Evolutionary conservation across 2,329 filamentous ascomycete species (phyloP), one percentile per base, ranked within the genome.

Genomic region (Plenodomus biglobosus): DNA sequence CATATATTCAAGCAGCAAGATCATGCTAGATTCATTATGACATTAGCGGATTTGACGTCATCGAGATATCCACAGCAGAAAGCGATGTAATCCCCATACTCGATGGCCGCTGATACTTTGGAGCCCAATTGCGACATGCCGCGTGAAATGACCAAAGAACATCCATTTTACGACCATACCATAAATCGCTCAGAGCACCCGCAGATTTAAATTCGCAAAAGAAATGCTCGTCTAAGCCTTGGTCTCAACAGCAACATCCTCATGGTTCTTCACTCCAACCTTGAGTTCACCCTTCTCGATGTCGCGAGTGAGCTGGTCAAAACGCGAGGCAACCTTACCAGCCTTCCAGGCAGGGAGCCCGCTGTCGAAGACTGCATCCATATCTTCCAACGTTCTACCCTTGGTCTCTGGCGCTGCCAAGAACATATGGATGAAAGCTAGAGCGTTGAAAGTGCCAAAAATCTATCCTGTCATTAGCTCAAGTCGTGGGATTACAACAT

Each of bases 341-440:
- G 57, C 48, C 56, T 66, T 68, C 71, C 70, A 73, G 2, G 71
- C 63, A 35, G 66, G 66, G 15, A 64, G 58, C 19, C 69, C 68
- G 15, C 53, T 55, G 50, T 73, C 72, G 44, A 74, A 74, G 5
- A 74, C 65, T 13, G 61, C 57, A 50, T 74, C 71, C 69, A 74
- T 73, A 45, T 74, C 72, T 53, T 74, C 72, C 24, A 73, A 65
- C 1, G 69, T 73, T 49, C 66, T 68, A 40, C 70, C 70, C 48
- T 73, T 73, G 18, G 72, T 74, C 58, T 74, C 72, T 5, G 71
- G 71, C 1, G 69, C 70, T 18, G 64, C 55, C 24, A 74, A 48
- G 53, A 73, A 74, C 64, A 73, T 72, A 54, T 74, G 70, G 35
- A 73, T 64, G 38, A 72, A 55, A 1, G 70, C 70, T 15, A 63